Conservation (phyloP, 768 basidiomycete genomes). For the Suillus placidus region DNA sequence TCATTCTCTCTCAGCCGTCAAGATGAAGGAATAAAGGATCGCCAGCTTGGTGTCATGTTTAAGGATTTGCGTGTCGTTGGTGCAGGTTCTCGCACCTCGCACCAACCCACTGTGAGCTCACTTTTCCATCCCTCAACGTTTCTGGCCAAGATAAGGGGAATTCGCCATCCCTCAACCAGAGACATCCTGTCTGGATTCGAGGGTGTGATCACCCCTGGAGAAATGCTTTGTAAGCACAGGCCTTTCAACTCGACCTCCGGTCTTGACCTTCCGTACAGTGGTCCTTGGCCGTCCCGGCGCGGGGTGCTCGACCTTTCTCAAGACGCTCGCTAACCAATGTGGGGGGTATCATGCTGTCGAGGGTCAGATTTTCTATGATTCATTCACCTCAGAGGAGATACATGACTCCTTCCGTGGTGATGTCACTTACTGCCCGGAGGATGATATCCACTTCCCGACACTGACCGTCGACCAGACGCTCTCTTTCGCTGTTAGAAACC, state of each 20-base stretch:
- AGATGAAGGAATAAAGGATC: slow-evolving; percentile 49
- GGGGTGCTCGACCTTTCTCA: slow-evolving; percentile 84
- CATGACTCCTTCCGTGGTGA: slow-evolving; percentile 72
- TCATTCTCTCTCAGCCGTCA: slow-evolving; percentile 39
- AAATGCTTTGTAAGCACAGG: slow-evolving; percentile 63
- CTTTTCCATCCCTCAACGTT: slow-evolving; percentile 57
- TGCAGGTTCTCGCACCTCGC: slow-evolving; percentile 54
- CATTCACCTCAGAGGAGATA: slow-evolving; percentile 67
- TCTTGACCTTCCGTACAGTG: slow-evolving; percentile 43
- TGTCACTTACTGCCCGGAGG: slow-evolving; percentile 80
- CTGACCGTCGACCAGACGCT: slow-evolving; percentile 81
- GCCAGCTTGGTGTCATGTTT: slow-evolving; percentile 66
- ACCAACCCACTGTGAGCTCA: slow-evolving; percentile 64
- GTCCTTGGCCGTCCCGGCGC: slow-evolving; percentile 86
- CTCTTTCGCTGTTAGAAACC: slow-evolving; percentile 65
- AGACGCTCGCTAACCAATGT: slow-evolving; percentile 79
- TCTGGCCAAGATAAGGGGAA: slow-evolving; percentile 43
- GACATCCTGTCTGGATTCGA: slow-evolving; percentile 56
- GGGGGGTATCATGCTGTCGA: slow-evolving; percentile 66
- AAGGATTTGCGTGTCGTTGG: slow-evolving; percentile 63
- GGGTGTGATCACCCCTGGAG: slow-evolving; percentile 62
- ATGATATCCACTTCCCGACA: slow-evolving; percentile 85
- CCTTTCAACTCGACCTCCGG: not conserved
- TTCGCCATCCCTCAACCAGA: slow-evolving; percentile 63
- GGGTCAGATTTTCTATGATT: slow-evolving; percentile 77